These are phyloP conservation scores for Tylopilus vinaceipallidus DNA, from an alignment of 768 basidiomycete genomes.

Conservation along the genomic window DNA sequence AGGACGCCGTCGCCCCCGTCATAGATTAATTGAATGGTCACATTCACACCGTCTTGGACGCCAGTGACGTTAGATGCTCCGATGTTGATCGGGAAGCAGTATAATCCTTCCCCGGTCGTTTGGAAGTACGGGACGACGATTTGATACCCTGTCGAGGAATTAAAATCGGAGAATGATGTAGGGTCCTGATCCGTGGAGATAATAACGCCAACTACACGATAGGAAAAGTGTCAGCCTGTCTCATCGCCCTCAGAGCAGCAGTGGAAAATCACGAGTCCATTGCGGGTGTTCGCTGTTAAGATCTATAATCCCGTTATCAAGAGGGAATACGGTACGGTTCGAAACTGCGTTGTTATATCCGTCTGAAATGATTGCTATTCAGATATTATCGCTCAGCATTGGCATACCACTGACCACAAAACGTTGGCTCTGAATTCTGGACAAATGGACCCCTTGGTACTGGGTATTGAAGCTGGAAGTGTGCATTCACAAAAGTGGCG, in stretches of 20 bases:
- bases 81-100: slow-evolving; percentile 70
- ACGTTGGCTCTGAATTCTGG: slow-evolving; percentile 52
- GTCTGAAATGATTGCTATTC: slow-evolving; percentile 40
- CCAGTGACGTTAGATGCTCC: slow-evolving; percentile 45
- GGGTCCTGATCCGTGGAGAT: slow-evolving; percentile 58
- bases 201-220: slow-evolving; percentile 46
- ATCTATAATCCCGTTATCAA: slow-evolving; percentile 57
- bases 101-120: slow-evolving; percentile 53
- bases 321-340: slow-evolving; percentile 68
- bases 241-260: not conserved
- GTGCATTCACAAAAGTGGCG: slow-evolving; percentile 52
- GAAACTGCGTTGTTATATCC: slow-evolving; percentile 53
- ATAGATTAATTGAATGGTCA: slow-evolving; percentile 69
- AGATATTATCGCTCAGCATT: not conserved
- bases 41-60: slow-evolving; percentile 61
- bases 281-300: slow-evolving; percentile 63
- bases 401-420: slow-evolving; percentile 56
- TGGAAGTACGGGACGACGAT: slow-evolving; percentile 48
- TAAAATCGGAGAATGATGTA: slow-evolving; percentile 64
- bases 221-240: slow-evolving; percentile 4
- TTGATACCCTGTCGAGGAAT: slow-evolving; percentile 35
- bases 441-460: slow-evolving; percentile 67
- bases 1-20: slow-evolving; percentile 71
- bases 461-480: slow-evolving; percentile 82
- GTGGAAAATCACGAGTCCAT: slow-evolving; percentile 49